These are phyloP conservation scores for Delphinella strobiligena DNA, from an alignment of 2,329 filamentous ascomycete species.

Conservation along the genomic window DNA sequence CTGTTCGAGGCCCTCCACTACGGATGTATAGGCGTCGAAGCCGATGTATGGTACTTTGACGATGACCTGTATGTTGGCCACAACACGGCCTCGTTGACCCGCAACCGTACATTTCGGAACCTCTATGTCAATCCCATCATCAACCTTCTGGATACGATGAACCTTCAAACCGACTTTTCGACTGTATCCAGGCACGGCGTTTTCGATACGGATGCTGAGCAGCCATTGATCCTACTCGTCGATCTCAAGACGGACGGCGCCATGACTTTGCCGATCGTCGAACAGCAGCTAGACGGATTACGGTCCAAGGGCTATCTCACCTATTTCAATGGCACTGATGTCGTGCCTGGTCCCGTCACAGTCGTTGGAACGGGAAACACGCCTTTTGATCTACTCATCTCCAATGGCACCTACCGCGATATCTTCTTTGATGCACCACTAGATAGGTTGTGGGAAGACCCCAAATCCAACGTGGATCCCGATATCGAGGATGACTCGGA, in stretches of 20 bases:
- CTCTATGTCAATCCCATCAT: constrained; percentile 56
- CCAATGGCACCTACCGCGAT: constrained; percentile 44
- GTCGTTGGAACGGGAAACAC: constrained; percentile 57
- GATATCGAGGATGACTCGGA: neutral
- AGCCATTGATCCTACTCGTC: constrained; percentile 48
- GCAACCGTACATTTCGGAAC: constrained; percentile 45
- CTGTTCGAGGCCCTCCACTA: constrained; percentile 49
- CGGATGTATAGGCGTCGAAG: constrained; percentile 54
- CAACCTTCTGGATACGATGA: constrained; percentile 43
- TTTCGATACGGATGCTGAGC: constrained; percentile 27
- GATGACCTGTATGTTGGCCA: constrained; percentile 54
- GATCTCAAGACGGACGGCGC: constrained; percentile 53
- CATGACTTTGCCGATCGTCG: constrained; percentile 41
- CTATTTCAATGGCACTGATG: constrained; percentile 35
- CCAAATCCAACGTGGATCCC: constrained; percentile 1
- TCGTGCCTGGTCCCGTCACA: constrained; percentile 48
- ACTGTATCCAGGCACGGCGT: constrained; percentile 40
- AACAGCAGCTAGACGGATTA: constrained; percentile 46
- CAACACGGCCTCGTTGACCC: constrained; percentile 40
- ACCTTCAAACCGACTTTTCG: constrained; percentile 36
- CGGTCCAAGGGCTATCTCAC: constrained; percentile 42
- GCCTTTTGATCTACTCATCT: constrained; percentile 43
- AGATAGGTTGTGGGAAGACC: constrained; percentile 26
- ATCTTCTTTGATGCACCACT: constrained; percentile 55
- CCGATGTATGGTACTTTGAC: constrained; percentile 54